Conservation (phyloP, 2,329 filamentous ascomycete genomes). For the Pestalotiopsis sp. region DNA sequence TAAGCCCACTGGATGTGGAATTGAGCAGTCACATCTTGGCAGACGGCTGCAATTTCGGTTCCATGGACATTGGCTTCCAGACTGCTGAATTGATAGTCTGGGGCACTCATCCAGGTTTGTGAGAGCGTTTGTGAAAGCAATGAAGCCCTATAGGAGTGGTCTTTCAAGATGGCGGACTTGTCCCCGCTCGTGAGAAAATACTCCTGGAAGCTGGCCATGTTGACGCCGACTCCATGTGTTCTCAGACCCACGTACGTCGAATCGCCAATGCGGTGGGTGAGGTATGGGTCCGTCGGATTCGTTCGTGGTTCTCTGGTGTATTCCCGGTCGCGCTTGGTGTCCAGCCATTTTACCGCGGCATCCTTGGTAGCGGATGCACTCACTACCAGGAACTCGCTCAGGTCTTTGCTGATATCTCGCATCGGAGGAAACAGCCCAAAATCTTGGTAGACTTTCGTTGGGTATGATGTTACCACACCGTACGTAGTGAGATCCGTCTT, state of each 20-base stretch:
- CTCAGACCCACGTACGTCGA: neutral
- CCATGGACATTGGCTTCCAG: neutral
- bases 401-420: neutral
- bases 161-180: neutral
- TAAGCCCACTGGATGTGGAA: neutral
- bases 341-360: neutral
- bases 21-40: neutral
- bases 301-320: neutral
- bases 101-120: slow-evolving; percentile 2
- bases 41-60: neutral
- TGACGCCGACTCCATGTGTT: neutral
- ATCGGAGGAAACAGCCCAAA: neutral
- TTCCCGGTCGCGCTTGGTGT: neutral
- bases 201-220: slow-evolving; percentile 1
- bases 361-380: neutral
- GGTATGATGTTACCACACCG: neutral
- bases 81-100: slow-evolving; percentile 2
- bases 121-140: neutral
- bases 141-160: neutral
- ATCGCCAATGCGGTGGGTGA: neutral
- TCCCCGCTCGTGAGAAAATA: neutral
- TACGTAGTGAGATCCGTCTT: neutral
- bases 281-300: neutral
- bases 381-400: neutral
- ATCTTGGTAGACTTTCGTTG: neutral